Percentiles rank a stretch among this genome's conserved stretches.
Evolutionary conservation across 106 monocot genomes (phyloP).

Genomic region (Dioscorea dumetorum): DNA sequence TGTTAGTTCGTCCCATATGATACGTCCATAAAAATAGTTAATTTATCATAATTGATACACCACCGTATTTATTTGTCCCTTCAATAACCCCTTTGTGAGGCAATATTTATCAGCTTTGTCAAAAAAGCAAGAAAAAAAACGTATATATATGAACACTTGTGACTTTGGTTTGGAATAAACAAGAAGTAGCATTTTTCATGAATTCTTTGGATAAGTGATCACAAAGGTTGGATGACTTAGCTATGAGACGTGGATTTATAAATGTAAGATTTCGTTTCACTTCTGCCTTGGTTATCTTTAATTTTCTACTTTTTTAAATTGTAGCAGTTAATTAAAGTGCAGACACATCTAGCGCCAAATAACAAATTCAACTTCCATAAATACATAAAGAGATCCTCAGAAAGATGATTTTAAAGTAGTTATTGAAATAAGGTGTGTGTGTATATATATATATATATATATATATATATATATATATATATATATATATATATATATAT

Average conservation of each 20-base stretch:
- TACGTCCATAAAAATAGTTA: too few relatives aligned
- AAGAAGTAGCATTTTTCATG: slow-evolving; percentile 38
- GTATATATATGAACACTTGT: too few relatives aligned
- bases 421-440: slow-evolving; percentile 35
- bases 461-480: too few relatives aligned
- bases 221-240: slow-evolving; percentile 42
- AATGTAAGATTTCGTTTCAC: slow-evolving; percentile 18
- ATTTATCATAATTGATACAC: too few relatives aligned
- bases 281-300: neutral
- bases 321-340: neutral
- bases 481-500: too few relatives aligned
- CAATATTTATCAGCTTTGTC: too few relatives aligned
- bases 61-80: too few relatives aligned
- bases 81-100: too few relatives aligned
- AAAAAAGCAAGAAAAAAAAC: too few relatives aligned
- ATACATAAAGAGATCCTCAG: slow-evolving; percentile 31
- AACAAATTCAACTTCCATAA: slow-evolving; percentile 47
- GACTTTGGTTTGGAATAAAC: neutral
- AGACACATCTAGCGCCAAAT: slow-evolving; percentile 41
- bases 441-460: too few relatives aligned
- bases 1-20: too few relatives aligned
- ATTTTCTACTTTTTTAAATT: neutral
- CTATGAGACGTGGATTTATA: slow-evolving; percentile 57
- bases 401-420: slow-evolving; percentile 21
- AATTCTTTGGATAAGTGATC: slow-evolving; percentile 47